Evolutionary conservation across 768 basidiomycete genomes (phyloP).

Genomic region (Mycena sanguinolenta): DNA sequence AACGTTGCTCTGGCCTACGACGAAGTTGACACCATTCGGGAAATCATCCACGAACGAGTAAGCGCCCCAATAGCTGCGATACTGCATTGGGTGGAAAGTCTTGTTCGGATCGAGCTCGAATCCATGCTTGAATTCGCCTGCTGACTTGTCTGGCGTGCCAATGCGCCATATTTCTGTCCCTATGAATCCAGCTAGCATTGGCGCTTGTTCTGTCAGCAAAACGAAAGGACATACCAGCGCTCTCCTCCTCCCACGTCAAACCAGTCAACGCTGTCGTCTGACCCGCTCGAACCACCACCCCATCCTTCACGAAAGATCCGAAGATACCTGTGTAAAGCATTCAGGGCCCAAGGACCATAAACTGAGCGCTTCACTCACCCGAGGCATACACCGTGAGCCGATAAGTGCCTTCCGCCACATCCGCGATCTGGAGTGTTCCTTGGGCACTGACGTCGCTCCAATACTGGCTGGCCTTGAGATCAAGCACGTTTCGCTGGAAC

Average conservation of each 20-base stretch:
- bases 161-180: constrained; percentile 27
- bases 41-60: no score
- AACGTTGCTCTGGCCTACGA: neutral
- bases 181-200: neutral
- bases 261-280: constrained; percentile 8
- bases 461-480: constrained; percentile 27
- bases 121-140: constrained; percentile 18
- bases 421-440: constrained; percentile 4
- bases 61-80: constrained; percentile 18
- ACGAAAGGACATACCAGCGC: constrained; percentile 11
- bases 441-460: constrained; percentile 19
- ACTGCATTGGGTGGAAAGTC: constrained; percentile 21
- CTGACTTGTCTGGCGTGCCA: constrained; percentile 23
- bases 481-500: constrained; percentile 26
- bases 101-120: constrained; percentile 4
- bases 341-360: neutral
- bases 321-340: constrained; percentile 12
- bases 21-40: no score
- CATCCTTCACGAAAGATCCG: constrained; percentile 22
- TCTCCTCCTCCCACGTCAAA: constrained; percentile 17
- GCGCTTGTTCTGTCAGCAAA: neutral
- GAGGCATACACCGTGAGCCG: constrained; percentile 23
- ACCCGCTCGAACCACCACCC: constrained; percentile 12
- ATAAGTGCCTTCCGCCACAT: constrained; percentile 22
- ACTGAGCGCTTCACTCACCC: neutral